Conservation (phyloP, 169 alveolate species). For the Condylostoma magnum region DNA sequence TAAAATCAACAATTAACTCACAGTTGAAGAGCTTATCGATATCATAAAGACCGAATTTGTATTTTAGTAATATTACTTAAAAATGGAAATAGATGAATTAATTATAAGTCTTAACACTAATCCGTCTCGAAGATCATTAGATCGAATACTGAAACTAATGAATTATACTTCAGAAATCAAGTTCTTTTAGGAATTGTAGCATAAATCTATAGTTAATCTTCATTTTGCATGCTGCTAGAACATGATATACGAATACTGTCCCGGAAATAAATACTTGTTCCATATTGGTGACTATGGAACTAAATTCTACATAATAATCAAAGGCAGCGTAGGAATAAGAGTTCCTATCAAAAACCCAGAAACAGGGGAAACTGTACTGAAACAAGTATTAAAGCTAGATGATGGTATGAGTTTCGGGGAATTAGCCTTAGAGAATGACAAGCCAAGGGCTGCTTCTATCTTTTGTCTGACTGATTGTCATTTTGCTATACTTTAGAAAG, state of each 20-base stretch:
- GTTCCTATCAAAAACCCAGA: not conserved
- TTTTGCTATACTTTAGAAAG: too few species aligned
- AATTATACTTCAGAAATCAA: too few species aligned
- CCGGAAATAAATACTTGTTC: not conserved
- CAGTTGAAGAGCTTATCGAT: too few species aligned
- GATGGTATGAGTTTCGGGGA: constrained; percentile 97
- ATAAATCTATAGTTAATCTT: not conserved
- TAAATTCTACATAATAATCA: not conserved
- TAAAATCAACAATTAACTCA: too few species aligned
- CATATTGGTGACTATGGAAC: constrained; percentile 12
- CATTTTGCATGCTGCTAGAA: not conserved
- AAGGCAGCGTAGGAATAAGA: constrained; percentile 4
- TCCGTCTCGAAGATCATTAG: too few species aligned
- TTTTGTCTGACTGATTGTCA: not conserved
- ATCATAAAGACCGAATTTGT: too few species aligned
- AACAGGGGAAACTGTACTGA: constrained; percentile 6
- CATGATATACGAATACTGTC: not conserved
- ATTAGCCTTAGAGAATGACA: constrained; percentile 95
- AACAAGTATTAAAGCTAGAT: not conserved
- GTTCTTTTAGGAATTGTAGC: not conserved
- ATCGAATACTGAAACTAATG: too few species aligned
- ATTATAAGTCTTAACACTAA: too few species aligned
- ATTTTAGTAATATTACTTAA: too few species aligned
- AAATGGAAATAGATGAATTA: too few species aligned
- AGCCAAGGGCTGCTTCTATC: constrained; percentile 94